Evolutionary conservation across 140 eudicot species (phyloP), one percentile per base, ranked within the genome.

Genomic region (Oenanthe javanica): DNA sequence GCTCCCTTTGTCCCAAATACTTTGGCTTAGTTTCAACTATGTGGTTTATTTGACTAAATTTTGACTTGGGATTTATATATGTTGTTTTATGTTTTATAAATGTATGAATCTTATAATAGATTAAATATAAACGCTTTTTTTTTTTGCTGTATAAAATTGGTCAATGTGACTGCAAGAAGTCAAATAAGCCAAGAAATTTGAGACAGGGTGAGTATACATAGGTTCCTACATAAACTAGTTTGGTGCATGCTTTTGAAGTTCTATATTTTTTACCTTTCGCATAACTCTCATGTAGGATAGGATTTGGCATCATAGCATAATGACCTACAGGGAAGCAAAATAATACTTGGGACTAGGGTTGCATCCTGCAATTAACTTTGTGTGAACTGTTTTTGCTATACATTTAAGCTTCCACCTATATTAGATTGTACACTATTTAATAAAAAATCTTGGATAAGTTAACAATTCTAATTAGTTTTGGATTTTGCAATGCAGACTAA

Each of bases 401-500:
- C 38, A 25, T 31, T 6, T 4, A 0, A 57, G 25, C 25, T 57
- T 57, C 19, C 2, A 57, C 66, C 25, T 8, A 18, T 1, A 21
- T 57, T 18, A 21, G 23, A 19, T 57, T 16, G 27, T 57, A 19
- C 67, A 19, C 2, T n/a, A 21, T 57, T 51, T 51, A 51, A 51
- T 0, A n/a, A 36, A 36, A 36, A 0, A 36, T 36, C 40, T 36
- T 18, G 4, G 18, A 6, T 55, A 1, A 55, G 64, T 55, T 18
- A 2, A 23, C 15, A 67, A 31, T 36, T 69, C 0, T 36, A 13
- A 36, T 36, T 36, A 69, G 15, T 11, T 9, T 43, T 48, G 49
- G 16, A 11, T 70, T 78, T 42, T 36, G 40, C 19, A 43, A 25
- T 86, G 90, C 85, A 94, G 98, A 85, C 63, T 94, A 85, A 92